phyloP scores from a whole-genome alignment of 495 filamentous ascomycete genomes.

The Penicillium salamii region DNA sequence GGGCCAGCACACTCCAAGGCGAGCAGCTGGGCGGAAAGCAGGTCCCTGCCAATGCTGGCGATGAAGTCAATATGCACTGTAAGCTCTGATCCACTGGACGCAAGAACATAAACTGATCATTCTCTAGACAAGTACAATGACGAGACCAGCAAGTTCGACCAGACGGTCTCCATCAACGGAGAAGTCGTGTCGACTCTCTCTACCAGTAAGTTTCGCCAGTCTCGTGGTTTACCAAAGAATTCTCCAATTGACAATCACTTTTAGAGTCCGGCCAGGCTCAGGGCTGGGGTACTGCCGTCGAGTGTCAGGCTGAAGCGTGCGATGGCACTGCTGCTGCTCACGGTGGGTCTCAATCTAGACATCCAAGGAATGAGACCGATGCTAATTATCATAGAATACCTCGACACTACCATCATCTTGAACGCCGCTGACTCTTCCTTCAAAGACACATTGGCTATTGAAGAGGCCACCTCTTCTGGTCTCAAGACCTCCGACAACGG shows the following conservation, averaged over 20 bases:
- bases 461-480: conserved; percentile 24
- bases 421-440: conserved; percentile 25
- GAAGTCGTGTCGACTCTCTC: conserved; percentile 30
- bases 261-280: conserved; percentile 28
- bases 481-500: conserved; percentile 24
- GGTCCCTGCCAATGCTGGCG: conserved; percentile 20
- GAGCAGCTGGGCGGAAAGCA: conserved; percentile 19
- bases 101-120: background rate
- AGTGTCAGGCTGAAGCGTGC: conserved; percentile 32
- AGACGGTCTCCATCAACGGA: conserved; percentile 37
- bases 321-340: conserved; percentile 29
- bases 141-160: conserved; percentile 32
- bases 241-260: background rate
- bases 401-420: conserved; percentile 32
- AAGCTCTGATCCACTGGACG: background rate
- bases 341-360: conserved; percentile 17
- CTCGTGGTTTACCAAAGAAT: background rate
- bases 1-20: conserved; percentile 32
- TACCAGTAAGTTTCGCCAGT: conserved; percentile 13
- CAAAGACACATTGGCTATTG: conserved; percentile 24
- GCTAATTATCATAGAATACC: conserved; percentile 21
- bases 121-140: conserved; percentile 34
- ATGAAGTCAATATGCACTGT: conserved; percentile 27
- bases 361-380: background rate
- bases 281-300: conserved; percentile 40